These are phyloP conservation scores for Thielaviopsis punctulata DNA, from an alignment of 2,329 filamentous ascomycete genomes.

Conservation along the genomic window DNA sequence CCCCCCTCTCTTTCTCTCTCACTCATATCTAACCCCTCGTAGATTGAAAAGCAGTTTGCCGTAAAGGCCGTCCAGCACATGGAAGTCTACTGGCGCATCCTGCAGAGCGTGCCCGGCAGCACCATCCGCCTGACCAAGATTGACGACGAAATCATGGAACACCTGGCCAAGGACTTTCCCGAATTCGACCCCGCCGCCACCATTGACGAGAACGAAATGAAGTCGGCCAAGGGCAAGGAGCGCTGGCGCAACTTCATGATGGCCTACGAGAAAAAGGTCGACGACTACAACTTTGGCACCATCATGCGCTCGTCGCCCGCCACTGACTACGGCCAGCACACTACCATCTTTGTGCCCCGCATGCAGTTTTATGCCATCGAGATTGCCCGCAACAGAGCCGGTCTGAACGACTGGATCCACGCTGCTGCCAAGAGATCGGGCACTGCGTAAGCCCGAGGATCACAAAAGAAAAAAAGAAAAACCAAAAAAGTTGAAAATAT, in stretches of 20 bases:
- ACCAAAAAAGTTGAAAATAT: neutral
- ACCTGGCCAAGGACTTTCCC: slow-evolving; percentile 76
- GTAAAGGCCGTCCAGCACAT: slow-evolving; percentile 97
- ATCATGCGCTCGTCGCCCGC: slow-evolving; percentile 68
- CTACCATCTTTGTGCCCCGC: slow-evolving; percentile 64
- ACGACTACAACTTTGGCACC: slow-evolving; percentile 96
- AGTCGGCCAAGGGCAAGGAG: slow-evolving; percentile 91
- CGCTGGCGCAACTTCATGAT: slow-evolving; percentile 90
- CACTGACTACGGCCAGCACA: slow-evolving; percentile 71
- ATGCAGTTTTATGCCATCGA: slow-evolving; percentile 40
- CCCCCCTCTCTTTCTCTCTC: neutral
- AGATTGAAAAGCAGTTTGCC: slow-evolving; percentile 99
- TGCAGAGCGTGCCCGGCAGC: slow-evolving; percentile 82
- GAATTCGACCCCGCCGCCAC: slow-evolving; percentile 72
- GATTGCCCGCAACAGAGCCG: slow-evolving; percentile 53
- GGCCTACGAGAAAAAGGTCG: slow-evolving; percentile 82
- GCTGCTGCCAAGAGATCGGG: slow-evolving; percentile 47
- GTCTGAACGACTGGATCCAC: slow-evolving; percentile 94
- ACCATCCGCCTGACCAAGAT: slow-evolving; percentile 77
- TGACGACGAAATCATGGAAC: slow-evolving; percentile 85
- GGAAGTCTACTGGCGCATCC: slow-evolving; percentile 90
- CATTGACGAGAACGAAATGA: slow-evolving; percentile 88
- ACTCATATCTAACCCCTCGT: neutral
- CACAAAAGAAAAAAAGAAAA: neutral
- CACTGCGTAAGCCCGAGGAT: neutral